These are phyloP conservation scores for Cicer pinnatifidum DNA, from an alignment of 306 rosid genomes.

Conservation along the genomic window DNA sequence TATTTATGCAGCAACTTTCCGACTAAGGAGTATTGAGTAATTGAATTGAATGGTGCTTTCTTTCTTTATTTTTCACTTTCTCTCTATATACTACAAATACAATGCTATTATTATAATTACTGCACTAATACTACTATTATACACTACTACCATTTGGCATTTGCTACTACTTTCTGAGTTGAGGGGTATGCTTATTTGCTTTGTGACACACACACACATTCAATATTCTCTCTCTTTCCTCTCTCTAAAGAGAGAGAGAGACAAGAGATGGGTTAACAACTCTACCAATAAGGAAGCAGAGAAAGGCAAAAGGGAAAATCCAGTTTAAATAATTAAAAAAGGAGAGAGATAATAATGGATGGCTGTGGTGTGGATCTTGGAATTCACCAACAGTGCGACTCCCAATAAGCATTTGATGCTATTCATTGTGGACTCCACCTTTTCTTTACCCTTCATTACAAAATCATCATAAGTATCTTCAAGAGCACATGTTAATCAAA, in stretches of 20 bases:
- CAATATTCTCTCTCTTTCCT: slow-evolving; percentile 7
- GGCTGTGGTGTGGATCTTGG: slow-evolving; percentile 72
- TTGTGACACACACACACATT: slow-evolving; percentile 38
- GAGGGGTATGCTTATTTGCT: slow-evolving; percentile 38
- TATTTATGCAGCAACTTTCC: slow-evolving; percentile 64
- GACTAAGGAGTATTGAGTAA: slow-evolving; percentile 58
- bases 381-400: slow-evolving; percentile 96
- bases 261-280: slow-evolving; percentile 54
- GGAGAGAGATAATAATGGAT: slow-evolving; percentile 47
- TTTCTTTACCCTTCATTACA: slow-evolving; percentile 11
- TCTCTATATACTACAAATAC: slow-evolving; percentile 30
- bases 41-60: slow-evolving; percentile 53
- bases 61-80: too few relatives aligned
- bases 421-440: slow-evolving; percentile 98
- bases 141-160: slow-evolving; percentile 43
- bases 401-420: slow-evolving; percentile 99
- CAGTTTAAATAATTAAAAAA: neutral
- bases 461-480: too few relatives aligned
- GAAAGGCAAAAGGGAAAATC: slow-evolving; percentile 35
- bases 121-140: neutral
- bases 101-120: slow-evolving; percentile 38
- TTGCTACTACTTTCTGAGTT: slow-evolving; percentile 53
- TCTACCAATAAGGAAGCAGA: slow-evolving; percentile 62
- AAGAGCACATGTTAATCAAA: too few relatives aligned
- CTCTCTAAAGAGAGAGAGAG: slow-evolving; percentile 40